Evolutionary conservation across 2,329 filamentous ascomycete genomes (phyloP).

Genomic region (Monilinia polystroma): DNA sequence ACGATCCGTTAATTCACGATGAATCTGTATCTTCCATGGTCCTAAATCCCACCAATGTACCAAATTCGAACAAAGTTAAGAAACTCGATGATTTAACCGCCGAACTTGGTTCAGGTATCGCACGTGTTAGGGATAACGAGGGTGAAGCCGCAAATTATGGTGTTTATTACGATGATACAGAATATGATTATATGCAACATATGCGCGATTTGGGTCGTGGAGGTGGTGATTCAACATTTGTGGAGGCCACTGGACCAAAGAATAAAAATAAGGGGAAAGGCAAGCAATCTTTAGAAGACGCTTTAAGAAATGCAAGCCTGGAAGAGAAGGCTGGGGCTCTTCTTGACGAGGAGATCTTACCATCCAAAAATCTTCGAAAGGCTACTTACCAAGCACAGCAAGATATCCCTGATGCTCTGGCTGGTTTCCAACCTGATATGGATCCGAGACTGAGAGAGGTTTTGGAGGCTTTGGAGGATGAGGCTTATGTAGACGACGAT

Average conservation of each 20-base stretch:
- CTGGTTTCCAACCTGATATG: constrained; percentile 97
- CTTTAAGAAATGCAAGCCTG: constrained; percentile 63
- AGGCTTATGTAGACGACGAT: constrained; percentile 84
- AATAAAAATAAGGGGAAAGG: constrained; percentile 70
- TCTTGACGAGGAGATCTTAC: constrained; percentile 72
- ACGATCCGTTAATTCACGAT: constrained; percentile 97
- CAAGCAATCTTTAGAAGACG: constrained; percentile 80
- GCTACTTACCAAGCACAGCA: constrained; percentile 90
- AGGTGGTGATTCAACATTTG: constrained; percentile 72
- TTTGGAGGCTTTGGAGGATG: constrained; percentile 90
- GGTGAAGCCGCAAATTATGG: constrained; percentile 94
- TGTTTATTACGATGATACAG: constrained; percentile 89
- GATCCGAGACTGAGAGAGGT: constrained; percentile 89
- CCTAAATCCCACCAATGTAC: constrained; percentile 64
- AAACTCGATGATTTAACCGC: constrained; percentile 72
- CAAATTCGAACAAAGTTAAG: constrained; percentile 57
- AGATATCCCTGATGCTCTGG: constrained; percentile 84
- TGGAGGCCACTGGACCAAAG: constrained; percentile 65
- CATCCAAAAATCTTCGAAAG: constrained; percentile 74
- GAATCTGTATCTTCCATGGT: constrained; percentile 85
- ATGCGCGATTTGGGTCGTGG: constrained; percentile 79
- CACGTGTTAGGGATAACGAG: constrained; percentile 77
- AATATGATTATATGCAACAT: constrained; percentile 99
- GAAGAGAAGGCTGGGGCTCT: constrained; percentile 56
- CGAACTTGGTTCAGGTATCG: constrained; percentile 68